Base-by-base conservation (phyloP, 2,329 filamentous ascomycete genomes). In the Cordyceps militaris region DNA sequence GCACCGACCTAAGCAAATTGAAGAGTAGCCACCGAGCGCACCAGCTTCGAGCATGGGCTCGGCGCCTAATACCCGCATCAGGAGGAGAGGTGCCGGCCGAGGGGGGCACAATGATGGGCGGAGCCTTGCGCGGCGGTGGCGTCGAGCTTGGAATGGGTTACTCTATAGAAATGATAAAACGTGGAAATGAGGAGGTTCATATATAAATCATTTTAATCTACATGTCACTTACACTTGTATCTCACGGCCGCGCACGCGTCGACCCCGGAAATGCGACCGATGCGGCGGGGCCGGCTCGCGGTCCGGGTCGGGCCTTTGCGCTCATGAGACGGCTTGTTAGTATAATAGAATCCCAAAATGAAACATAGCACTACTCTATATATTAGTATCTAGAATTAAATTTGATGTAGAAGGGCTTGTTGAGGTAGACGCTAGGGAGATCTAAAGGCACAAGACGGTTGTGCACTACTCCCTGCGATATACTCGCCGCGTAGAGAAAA, bases 1-100 rank as follows among this genome's bases (percentile, higher is more conserved):
- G 65, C 66, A 34, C 67, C 69, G 3, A 67, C 59, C 55, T 64
- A 84, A 71, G 72, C 77, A 83, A 56, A 82, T 78, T 14, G 76
- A 74, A 1, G 74, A 76, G 65, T 81, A 83, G 8, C 75, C 80
- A 13, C 80, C 80, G 26, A 84, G 65, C 0, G 79, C 82, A 24
- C 81, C 81, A 49, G 84, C 69, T 64, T 84, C 81, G 36, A 84
- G 75, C 2, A 77, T 69, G 4, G 67, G 63, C 55, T 71, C 70
- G 38, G 70, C 71, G 23, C 65, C 61, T 1, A 70, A 67, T 34
- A 73, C 60, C 47, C 69, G 68, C 52, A 68, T 67, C 46, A 74
- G 73, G 14, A 77, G 11, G 73, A 66, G 9, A 78, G 66, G 48
- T 69, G 30, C 72, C 74, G 44, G 72, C 65, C 9, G 69, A 63